Percentiles rank a stretch among this genome's conserved stretches.
phyloP scores from a whole-genome alignment of 805 yeast species.

The Torulaspora gathmanii region DNA sequence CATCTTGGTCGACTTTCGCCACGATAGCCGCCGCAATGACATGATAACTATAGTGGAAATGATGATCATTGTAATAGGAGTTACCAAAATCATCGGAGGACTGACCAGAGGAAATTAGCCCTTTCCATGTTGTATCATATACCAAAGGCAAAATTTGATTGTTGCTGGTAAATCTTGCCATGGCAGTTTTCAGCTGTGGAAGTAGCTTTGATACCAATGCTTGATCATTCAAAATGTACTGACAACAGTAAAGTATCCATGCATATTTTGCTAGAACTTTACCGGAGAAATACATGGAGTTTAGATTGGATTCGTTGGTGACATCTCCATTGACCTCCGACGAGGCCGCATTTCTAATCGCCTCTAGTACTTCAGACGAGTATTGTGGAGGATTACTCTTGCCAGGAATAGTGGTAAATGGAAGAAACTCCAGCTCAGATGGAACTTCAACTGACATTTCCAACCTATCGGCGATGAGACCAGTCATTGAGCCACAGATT shows the following conservation, averaged over 20 bases:
- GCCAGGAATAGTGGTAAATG: slow-evolving; percentile 37
- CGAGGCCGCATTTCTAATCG: slow-evolving; percentile 36
- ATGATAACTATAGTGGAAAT: slow-evolving; percentile 72
- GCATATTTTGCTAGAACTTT: slow-evolving; percentile 88
- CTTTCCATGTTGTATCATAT: slow-evolving; percentile 78
- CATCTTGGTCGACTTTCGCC: slow-evolving; percentile 48
- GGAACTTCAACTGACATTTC: slow-evolving; percentile 43
- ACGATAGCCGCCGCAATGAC: slow-evolving; percentile 65
- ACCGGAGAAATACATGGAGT: slow-evolving; percentile 89
- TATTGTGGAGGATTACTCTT: slow-evolving; percentile 24
- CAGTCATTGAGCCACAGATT: slow-evolving; percentile 45
- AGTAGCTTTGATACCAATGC: slow-evolving; percentile 49
- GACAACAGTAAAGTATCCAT: slow-evolving; percentile 68
- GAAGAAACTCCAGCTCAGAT: slow-evolving; percentile 43
- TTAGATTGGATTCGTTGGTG: slow-evolving; percentile 46
- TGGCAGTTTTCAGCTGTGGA: slow-evolving; percentile 58
- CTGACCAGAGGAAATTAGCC: slow-evolving; percentile 65
- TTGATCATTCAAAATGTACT: slow-evolving; percentile 56
- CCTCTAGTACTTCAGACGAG: slow-evolving; percentile 28
- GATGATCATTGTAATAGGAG: slow-evolving; percentile 68
- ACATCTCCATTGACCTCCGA: slow-evolving; percentile 39
- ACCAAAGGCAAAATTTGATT: slow-evolving; percentile 65
- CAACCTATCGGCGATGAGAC: slow-evolving; percentile 41
- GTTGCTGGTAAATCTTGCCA: slow-evolving; percentile 64
- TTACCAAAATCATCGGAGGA: slow-evolving; percentile 65